Base-by-base conservation (phyloP, 495 filamentous ascomycete genomes). In the Bacidia gigantensis region DNA sequence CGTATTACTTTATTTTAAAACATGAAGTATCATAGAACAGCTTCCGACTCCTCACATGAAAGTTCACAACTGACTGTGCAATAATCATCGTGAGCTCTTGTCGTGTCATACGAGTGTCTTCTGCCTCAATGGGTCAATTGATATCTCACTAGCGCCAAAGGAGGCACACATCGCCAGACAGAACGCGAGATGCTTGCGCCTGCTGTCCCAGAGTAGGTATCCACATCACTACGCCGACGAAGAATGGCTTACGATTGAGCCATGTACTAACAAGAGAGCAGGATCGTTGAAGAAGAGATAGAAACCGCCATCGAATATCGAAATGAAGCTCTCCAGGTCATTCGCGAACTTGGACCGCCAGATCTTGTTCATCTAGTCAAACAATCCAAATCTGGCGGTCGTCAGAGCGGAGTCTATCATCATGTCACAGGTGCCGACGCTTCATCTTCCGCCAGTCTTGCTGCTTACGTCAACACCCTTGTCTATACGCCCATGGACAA, bases 401-500 rank as follows among this genome's bases (percentile, higher is more conserved):
- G 70, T 38, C 72, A 76, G 67, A 72, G 74, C 65, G 47, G 62
- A 9, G 55, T 51, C 53, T 26, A 22, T 12, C 14, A 20, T 17
- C 90, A 97, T 83, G 92, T 96, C 61, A 95, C 90, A 47, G 92
- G 92, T 49, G 83, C 95, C 54, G 92, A 98, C 66, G 92, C 93
- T 32, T 98, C 92, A 40, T 96, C 90, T 7, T 97, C 93, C 26
- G 92, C 92, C 20, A 95, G 89, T 65, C 71, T 98, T 50, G 92
- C 92, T 41, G 92, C 92, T 59, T 98, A 98, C 65, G 90, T 98
- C 67, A 98, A 97, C 68, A 96, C 92, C 26, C 76, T 98, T 22
- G 94, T 87, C 9, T 93, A 95, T 69, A 82, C 83, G 51, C 81
- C 86, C 23, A 79, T 86, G 55, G 87, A 87, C 59, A 87, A 92